A percentile compares a stretch with the other conserved stretches of the same genome.
These are phyloP conservation scores for Camptophora hylomeconis DNA, from an alignment of 2,329 filamentous ascomycete species.

Conservation along the genomic window DNA sequence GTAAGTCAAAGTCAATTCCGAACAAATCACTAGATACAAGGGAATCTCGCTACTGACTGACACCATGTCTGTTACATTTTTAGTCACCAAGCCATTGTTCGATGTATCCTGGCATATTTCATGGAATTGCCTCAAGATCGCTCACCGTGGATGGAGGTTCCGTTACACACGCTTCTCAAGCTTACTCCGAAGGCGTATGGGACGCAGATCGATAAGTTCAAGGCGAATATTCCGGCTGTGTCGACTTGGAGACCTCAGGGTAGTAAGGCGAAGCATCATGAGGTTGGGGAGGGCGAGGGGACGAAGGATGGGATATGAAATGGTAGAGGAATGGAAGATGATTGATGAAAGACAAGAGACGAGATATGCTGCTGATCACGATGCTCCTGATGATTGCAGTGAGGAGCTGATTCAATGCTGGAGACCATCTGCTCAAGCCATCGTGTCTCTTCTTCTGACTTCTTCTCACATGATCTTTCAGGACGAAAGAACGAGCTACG, in stretches of 20 bases:
- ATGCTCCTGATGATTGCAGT: too few species aligned
- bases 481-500: too few species aligned
- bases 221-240: constrained; percentile 86
- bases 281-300: constrained; percentile 5
- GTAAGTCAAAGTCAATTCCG: constrained; percentile 6
- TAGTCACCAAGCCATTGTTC: constrained; percentile 76
- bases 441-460: too few species aligned
- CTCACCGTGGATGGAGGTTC: constrained; percentile 97
- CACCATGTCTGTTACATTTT: too few species aligned
- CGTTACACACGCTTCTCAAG: constrained; percentile 91
- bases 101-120: constrained; percentile 98
- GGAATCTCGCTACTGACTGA: too few species aligned
- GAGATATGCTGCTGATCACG: too few species aligned
- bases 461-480: too few species aligned
- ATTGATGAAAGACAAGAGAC: constrained; percentile 5
- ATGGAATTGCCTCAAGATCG: constrained; percentile 91
- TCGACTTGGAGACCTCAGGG: constrained; percentile 95
- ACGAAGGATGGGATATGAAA: neutral
- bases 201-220: constrained; percentile 76
- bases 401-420: too few species aligned
- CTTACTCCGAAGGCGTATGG: constrained; percentile 88
- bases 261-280: constrained; percentile 65
- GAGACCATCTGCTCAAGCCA: too few species aligned
- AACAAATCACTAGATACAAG: too few species aligned
- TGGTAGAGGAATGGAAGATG: constrained; percentile 1